A percentile compares a stretch with the other conserved stretches of the same genome.
These are phyloP conservation scores for Tetracentron sinense DNA, from an alignment of 164 flowering plant genomes.

Conservation along the genomic window DNA sequence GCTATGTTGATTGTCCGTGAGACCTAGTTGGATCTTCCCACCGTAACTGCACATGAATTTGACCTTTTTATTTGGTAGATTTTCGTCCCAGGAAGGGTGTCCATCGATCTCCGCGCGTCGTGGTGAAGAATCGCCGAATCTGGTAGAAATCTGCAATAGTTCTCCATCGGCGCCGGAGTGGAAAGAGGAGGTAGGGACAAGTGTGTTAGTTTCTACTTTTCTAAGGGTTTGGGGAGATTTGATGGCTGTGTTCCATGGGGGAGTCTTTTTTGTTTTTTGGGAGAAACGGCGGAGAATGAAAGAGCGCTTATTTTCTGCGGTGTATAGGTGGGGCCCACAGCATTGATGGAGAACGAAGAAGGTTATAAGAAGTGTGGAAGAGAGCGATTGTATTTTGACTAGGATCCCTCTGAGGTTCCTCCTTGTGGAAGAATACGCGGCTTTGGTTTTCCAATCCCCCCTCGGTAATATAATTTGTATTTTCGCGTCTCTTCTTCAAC, in stretches of 20 bases:
- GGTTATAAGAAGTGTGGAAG: background rate
- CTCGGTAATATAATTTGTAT: no score
- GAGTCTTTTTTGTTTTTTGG: background rate
- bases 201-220: background rate
- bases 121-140: conserved; percentile 73
- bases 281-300: background rate
- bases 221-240: background rate
- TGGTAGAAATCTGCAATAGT: conserved; percentile 49
- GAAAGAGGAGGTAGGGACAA: background rate
- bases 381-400: background rate
- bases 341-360: background rate
- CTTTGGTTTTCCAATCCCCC: no score
- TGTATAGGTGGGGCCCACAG: background rate
- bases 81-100: conserved; percentile 55
- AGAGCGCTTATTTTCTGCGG: background rate
- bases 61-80: conserved; percentile 44
- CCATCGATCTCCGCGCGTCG: conserved; percentile 68
- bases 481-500: no score
- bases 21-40: conserved; percentile 72
- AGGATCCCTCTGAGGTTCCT: background rate
- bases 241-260: background rate
- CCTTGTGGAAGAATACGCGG: no score
- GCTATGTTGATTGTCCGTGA: conserved; percentile 71
- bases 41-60: conserved; percentile 86
- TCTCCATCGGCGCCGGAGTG: conserved; percentile 35